These are phyloP conservation scores for Parasitella parasitica DNA, from an alignment of 371 early-diverging fungal species.

Conservation along the genomic window DNA sequence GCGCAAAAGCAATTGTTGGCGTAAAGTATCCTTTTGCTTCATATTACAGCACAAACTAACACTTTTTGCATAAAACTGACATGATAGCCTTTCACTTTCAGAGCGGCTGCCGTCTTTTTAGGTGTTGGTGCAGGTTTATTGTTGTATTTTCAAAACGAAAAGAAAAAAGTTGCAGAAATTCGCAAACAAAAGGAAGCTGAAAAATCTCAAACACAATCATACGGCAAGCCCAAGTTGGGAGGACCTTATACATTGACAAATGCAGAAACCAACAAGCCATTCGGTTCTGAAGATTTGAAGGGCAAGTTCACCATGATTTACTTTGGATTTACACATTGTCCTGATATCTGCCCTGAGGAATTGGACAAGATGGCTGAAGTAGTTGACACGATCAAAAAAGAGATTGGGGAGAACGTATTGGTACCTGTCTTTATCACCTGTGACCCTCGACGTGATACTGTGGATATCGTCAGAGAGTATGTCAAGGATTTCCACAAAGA, in stretches of 20 bases:
- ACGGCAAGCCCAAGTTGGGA: conserved; percentile 90
- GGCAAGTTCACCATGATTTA: conserved; percentile 89
- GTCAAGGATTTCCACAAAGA: conserved; percentile 92
- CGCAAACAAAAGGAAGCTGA: conserved; percentile 46
- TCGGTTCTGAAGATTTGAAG: conserved; percentile 50
- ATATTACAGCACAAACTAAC: not conserved
- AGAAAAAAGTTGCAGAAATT: conserved; percentile 52
- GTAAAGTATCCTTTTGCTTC: conserved; percentile 6
- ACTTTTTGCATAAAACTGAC: not conserved
- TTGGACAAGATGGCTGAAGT: conserved; percentile 95
- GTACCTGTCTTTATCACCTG: conserved; percentile 95
- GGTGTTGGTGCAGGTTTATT: conserved; percentile 62
- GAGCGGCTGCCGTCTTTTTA: conserved; percentile 54
- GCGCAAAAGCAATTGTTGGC: conserved; percentile 22
- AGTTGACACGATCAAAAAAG: conserved; percentile 70
- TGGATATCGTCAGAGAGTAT: conserved; percentile 84
- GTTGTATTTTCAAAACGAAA: conserved; percentile 64
- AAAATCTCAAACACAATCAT: conserved; percentile 34
- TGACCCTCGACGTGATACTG: conserved; percentile 93
- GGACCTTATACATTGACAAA: conserved; percentile 89
- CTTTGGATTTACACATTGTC: conserved; percentile 98
- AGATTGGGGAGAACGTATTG: conserved; percentile 59
- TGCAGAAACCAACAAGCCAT: conserved; percentile 50
- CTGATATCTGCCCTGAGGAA: conserved; percentile 98
- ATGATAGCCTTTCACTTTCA: conserved; percentile 48